These are phyloP conservation scores for Ogataea trehalophila DNA, from an alignment of 805 yeast species.

Conservation along the genomic window DNA sequence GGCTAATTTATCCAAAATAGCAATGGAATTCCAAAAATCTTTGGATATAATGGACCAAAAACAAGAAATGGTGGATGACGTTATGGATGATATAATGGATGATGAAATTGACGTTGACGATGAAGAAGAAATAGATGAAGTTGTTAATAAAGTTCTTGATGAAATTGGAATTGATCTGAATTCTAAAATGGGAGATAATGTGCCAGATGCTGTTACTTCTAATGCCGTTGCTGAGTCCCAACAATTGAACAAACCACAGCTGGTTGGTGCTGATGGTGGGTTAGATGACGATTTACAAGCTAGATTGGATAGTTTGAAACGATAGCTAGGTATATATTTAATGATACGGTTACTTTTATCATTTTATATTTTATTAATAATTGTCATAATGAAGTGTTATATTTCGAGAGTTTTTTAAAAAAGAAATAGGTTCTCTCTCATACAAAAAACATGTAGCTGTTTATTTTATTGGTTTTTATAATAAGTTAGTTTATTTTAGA, in stretches of 20 bases:
- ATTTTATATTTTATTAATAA: no score
- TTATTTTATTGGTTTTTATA: no score
- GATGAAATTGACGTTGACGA: conserved; percentile 82
- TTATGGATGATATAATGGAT: conserved; percentile 94
- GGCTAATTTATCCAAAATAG: conserved; percentile 81
- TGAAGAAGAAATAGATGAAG: conserved; percentile 80
- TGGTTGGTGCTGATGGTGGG: conserved; percentile 33
- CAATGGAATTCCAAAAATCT: conserved; percentile 93
- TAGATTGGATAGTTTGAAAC: conserved; percentile 74
- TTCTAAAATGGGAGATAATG: conserved; percentile 37
- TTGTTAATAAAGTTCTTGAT: conserved; percentile 86
- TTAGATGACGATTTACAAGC: conserved; percentile 88
- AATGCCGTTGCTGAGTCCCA: conserved; percentile 7
- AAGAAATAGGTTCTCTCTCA: not conserved
- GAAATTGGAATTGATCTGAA: conserved; percentile 90
- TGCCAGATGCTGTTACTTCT: conserved; percentile 32
- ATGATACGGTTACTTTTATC: not conserved
- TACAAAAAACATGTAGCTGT: no score
- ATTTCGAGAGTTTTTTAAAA: not conserved
- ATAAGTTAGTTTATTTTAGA: no score
- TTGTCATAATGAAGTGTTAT: not conserved
- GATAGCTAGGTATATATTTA: conserved; percentile 24
- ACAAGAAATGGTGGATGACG: conserved; percentile 98
- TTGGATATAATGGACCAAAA: conserved; percentile 97
- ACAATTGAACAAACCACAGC: conserved; percentile 10